Evolutionary conservation across 495 filamentous ascomycete genomes (phyloP).

Genomic region (Mytilinidion resinicola): DNA sequence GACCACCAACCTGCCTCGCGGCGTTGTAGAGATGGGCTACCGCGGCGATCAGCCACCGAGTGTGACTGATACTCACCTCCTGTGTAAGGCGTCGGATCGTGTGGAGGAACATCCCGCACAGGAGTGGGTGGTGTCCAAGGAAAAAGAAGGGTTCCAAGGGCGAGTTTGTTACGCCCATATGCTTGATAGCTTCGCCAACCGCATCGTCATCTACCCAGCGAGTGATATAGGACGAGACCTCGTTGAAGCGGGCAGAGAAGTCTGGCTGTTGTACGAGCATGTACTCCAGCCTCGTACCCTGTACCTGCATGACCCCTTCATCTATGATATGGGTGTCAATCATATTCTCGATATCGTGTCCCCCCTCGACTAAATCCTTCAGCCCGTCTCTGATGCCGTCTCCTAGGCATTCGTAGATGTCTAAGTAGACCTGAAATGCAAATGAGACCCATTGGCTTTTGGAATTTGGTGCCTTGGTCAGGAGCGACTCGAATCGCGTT

Average conservation of each 20-base stretch:
- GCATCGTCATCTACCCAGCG: neutral
- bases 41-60: conserved; percentile 5
- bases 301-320: conserved; percentile 6
- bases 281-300: conserved; percentile 8
- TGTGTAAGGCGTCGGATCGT: neutral
- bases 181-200: neutral
- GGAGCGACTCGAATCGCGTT: neutral
- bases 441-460: neutral
- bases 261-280: conserved; percentile 5
- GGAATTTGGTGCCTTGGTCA: neutral
- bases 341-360: neutral
- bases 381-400: neutral
- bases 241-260: conserved; percentile 4
- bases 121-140: neutral
- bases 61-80: neutral
- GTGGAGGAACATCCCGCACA: conserved; percentile 1
- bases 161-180: neutral
- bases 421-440: neutral
- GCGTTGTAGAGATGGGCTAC: conserved; percentile 17
- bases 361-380: neutral
- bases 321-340: conserved; percentile 4
- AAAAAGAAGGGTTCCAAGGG: neutral
- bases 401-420: neutral
- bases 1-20: conserved; percentile 2
- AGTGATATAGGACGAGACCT: neutral